Percentiles rank a stretch among this genome's conserved stretches.
phyloP scores from a whole-genome alignment of 1,284 basidiomycete species.

The Irpex rosettiformis region DNA sequence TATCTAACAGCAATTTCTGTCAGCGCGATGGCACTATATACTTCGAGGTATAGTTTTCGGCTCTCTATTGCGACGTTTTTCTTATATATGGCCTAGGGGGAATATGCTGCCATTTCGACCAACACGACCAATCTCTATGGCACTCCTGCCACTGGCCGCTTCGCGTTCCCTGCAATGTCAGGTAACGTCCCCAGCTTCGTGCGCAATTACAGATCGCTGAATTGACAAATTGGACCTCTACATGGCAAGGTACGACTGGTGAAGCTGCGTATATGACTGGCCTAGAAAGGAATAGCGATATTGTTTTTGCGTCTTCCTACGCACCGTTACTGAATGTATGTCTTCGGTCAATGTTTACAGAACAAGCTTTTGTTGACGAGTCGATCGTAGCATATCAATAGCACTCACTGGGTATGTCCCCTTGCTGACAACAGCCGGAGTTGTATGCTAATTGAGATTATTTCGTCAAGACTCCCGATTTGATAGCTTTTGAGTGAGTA shows the following conservation, averaged over 20 bases:
- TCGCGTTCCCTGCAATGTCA: slow-evolving; percentile 57
- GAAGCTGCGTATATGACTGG: slow-evolving; percentile 77
- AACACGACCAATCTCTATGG: slow-evolving; percentile 56
- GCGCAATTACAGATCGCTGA: neutral
- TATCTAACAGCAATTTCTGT: slow-evolving; percentile 12
- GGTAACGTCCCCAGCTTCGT: slow-evolving; percentile 33
- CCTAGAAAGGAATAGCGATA: slow-evolving; percentile 53
- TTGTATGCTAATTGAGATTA: too few species aligned
- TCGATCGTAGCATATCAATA: slow-evolving; percentile 44
- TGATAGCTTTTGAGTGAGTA: slow-evolving; percentile 63
- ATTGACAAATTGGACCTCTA: too few species aligned
- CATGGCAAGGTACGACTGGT: slow-evolving; percentile 37
- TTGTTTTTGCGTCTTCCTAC: slow-evolving; percentile 65
- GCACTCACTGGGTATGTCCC: slow-evolving; percentile 48
- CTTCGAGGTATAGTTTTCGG: slow-evolving; percentile 44
- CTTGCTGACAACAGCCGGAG: slow-evolving; percentile 13
- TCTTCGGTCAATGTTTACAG: neutral
- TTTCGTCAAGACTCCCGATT: slow-evolving; percentile 66
- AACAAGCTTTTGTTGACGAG: neutral
- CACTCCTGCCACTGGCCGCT: slow-evolving; percentile 41
- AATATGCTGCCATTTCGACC: slow-evolving; percentile 67
- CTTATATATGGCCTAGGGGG: slow-evolving; percentile 40
- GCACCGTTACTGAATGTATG: slow-evolving; percentile 58
- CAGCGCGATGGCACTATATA: slow-evolving; percentile 49
- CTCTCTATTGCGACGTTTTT: neutral